A percentile compares a stretch with the other conserved stretches of the same genome.
These are phyloP conservation scores for Salvia sclarea DNA, from an alignment of 305 asterid genomes.

Conservation along the genomic window DNA sequence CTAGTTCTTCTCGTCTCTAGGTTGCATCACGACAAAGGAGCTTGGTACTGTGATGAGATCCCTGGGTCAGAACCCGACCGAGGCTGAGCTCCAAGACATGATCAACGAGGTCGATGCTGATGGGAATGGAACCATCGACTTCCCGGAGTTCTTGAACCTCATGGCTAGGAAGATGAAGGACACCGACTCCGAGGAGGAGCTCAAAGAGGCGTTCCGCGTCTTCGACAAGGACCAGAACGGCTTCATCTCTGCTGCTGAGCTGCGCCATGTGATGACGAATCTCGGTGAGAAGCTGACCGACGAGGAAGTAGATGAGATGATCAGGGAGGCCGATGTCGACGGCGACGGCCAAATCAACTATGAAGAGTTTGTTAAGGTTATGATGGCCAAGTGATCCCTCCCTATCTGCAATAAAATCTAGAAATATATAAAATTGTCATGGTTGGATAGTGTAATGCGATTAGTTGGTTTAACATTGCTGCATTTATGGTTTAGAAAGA, in stretches of 20 bases:
- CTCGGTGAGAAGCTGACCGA: conserved; percentile 62
- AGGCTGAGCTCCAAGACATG: conserved; percentile 53
- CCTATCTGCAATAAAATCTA: conserved; percentile 17
- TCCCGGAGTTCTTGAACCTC: conserved; percentile 51
- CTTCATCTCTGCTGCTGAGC: conserved; percentile 57
- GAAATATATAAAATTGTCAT: conserved; percentile 7
- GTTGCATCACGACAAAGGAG: conserved; percentile 61
- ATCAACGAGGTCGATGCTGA: conserved; percentile 59
- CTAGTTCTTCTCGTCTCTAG: conserved; percentile 24
- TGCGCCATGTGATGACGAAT: conserved; percentile 56
- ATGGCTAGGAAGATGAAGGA: conserved; percentile 55
- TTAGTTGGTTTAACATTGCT: conserved; percentile 23
- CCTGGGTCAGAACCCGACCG: conserved; percentile 54
- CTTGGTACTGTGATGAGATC: conserved; percentile 60
- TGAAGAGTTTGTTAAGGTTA: conserved; percentile 56
- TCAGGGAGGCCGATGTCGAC: conserved; percentile 55
- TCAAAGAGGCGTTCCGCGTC: conserved; percentile 49
- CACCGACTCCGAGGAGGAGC: conserved; percentile 51
- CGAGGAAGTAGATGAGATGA: conserved; percentile 60
- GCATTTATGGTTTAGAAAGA: conserved; percentile 26
- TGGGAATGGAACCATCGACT: conserved; percentile 54
- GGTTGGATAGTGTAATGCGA: conserved; percentile 28
- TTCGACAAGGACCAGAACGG: conserved; percentile 55
- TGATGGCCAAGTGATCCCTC: conserved; percentile 51
- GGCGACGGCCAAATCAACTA: conserved; percentile 60